phyloP scores from a whole-genome alignment of 768 basidiomycete species.

The Thelephora ganbajun region DNA sequence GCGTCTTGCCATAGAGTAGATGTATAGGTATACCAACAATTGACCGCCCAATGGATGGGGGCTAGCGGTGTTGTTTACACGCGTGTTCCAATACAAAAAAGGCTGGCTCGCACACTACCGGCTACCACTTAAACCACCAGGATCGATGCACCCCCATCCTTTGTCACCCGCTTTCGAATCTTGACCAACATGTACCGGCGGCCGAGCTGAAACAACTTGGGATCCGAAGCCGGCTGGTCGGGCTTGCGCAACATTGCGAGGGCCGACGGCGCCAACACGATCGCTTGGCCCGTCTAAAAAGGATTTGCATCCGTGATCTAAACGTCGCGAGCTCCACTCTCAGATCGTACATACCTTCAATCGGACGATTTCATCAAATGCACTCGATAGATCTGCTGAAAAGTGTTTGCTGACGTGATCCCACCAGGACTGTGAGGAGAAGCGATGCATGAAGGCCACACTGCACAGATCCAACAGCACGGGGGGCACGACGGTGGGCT shows the following conservation, averaged over 20 bases:
- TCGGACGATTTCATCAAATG: slow-evolving; percentile 51
- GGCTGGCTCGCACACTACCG: too few species aligned
- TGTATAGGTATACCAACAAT: too few species aligned
- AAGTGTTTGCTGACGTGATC: slow-evolving; percentile 55
- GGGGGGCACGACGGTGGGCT: slow-evolving; percentile 60
- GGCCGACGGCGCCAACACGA: slow-evolving; percentile 54
- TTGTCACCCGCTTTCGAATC: slow-evolving; percentile 45
- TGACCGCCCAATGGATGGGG: too few species aligned
- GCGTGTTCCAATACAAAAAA: too few species aligned
- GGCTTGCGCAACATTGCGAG: slow-evolving; percentile 26
- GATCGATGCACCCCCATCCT: slow-evolving; percentile 51
- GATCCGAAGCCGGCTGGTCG: slow-evolving; percentile 2
- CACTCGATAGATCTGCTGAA: slow-evolving; percentile 48
- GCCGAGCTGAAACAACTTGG: slow-evolving; percentile 33
- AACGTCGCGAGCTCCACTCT: not conserved
- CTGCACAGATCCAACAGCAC: slow-evolving; percentile 55
- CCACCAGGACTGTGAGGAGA: slow-evolving; percentile 70
- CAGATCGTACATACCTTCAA: slow-evolving; percentile 32
- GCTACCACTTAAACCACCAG: slow-evolving; percentile 15
- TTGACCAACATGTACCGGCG: slow-evolving; percentile 46
- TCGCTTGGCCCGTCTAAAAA: slow-evolving; percentile 53
- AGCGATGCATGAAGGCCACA: slow-evolving; percentile 53
- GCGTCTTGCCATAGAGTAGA: too few species aligned
- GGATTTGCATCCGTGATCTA: not conserved
- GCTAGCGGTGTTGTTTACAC: too few species aligned